Base-by-base conservation (phyloP, 106 monocot genomes). In the Platanthera zijinensis region DNA sequence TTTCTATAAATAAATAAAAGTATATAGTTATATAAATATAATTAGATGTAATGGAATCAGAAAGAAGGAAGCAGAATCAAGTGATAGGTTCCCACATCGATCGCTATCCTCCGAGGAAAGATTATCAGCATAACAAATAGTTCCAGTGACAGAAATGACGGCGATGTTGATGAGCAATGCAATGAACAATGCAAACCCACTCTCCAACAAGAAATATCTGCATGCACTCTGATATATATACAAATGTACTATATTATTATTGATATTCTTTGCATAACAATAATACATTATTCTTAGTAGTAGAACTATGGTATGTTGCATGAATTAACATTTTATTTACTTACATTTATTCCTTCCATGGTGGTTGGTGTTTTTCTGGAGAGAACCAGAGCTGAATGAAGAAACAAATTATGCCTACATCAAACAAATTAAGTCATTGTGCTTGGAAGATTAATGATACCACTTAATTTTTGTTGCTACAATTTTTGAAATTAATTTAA, bases 81-180 rank as follows among this genome's bases (percentile, higher is more conserved):
- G 85, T 3, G 83, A 81, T 5, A 88, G 64, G 45, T 88, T 66
- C 48, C 59, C 69, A 75, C 88, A 88, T 53, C 52, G 54, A 46
- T 85, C 85, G 2, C 75, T 49, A 54, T 80, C 61, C 4, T 83
- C 80, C 14, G 72, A 19, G 4, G 88, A 72, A 53, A 88, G 69
- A 67, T 81, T 75, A 0, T 73, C 39, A 3, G 77, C 71, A 67
- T 77, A 51, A 52, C 88, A 88, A 6, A 88, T 80, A 3, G 80
- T 80, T 19, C 88, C 88, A 6, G 85, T 57, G 25, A 88, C 88
- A 25, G 85, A 83, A 30, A 88, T 51, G 5, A 89, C 83, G 0
- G 89, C 80, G 57, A 89, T 85, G 81, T 89, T 89, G 83, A 89
- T 85, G 13, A 89, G 83, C 73, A 89, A 57, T 6, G 89, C 89